Conservation (phyloP, 169 alveolate genomes). For the Amoebophrya sp. region DNA sequence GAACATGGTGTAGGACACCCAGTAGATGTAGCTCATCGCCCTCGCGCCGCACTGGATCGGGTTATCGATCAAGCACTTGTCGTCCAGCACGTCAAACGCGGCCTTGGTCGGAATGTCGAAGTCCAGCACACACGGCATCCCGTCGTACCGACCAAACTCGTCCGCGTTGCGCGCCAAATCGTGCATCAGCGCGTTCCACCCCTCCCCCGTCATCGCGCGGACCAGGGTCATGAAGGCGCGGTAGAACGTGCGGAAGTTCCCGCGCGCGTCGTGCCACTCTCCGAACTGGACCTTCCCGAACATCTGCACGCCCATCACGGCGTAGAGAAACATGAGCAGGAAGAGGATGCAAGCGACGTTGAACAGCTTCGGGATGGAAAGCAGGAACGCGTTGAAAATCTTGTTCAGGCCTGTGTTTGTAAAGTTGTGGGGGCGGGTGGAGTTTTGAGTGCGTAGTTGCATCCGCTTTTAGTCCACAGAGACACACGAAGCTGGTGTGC, state of each 20-base stretch:
- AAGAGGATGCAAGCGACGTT: constrained; percentile 18
- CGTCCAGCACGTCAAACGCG: background rate
- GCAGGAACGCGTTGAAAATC: constrained; percentile 23
- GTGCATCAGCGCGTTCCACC: constrained; percentile 20
- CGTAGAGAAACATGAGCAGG: constrained; percentile 16
- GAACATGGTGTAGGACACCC: constrained; percentile 16
- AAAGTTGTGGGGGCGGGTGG: too few relatives aligned
- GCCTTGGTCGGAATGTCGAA: constrained; percentile 14
- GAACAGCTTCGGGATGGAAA: constrained; percentile 20
- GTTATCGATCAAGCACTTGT: constrained; percentile 10
- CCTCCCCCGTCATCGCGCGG: constrained; percentile 16
- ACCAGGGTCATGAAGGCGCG: constrained; percentile 18
- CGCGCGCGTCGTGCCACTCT: constrained; percentile 5
- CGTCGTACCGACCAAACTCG: constrained; percentile 3
- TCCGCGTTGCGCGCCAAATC: constrained; percentile 2
- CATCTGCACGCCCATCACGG: constrained; percentile 12
- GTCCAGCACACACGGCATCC: constrained; percentile 29
- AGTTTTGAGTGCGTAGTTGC: too few relatives aligned
- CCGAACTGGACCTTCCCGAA: constrained; percentile 12
- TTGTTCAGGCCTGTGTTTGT: constrained; percentile 18
- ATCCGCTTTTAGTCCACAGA: too few relatives aligned
- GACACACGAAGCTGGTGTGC: too few relatives aligned
- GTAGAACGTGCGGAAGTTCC: constrained; percentile 17
- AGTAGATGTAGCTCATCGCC: constrained; percentile 12
- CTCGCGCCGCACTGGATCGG: constrained; percentile 24